Evolutionary conservation across 495 filamentous ascomycete species (phyloP).

Genomic region (Penicillium argentinense): DNA sequence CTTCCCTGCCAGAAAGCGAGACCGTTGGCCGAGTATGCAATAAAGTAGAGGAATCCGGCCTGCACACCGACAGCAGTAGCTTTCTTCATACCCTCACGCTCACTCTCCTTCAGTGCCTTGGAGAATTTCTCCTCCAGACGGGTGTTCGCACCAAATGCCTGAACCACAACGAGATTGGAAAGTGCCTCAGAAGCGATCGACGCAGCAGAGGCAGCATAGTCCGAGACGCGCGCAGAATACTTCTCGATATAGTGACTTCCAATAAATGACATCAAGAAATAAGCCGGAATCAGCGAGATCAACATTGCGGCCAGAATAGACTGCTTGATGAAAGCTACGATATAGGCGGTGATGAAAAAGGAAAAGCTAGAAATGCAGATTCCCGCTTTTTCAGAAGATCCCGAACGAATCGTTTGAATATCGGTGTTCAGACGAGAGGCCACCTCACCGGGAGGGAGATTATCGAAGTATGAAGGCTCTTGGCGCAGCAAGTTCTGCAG

Average conservation of each 20-base stretch:
- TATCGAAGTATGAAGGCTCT: conserved; percentile 62
- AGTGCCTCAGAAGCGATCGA: conserved; percentile 51
- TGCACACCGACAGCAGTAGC: conserved; percentile 57
- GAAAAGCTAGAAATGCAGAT: conserved; percentile 56
- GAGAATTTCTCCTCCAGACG: conserved; percentile 56
- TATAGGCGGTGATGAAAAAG: conserved; percentile 63
- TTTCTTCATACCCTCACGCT: conserved; percentile 53
- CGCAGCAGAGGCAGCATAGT: conserved; percentile 48
- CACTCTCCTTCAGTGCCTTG: conserved; percentile 42
- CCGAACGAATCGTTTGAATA: conserved; percentile 59
- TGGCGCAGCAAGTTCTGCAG: conserved; percentile 57
- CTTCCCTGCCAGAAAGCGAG: conserved; percentile 69
- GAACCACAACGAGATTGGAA: conserved; percentile 47
- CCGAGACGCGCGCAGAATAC: conserved; percentile 52
- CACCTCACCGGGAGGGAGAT: conserved; percentile 57
- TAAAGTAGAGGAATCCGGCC: conserved; percentile 66
- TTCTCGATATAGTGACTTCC: conserved; percentile 61
- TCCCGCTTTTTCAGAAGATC: conserved; percentile 68
- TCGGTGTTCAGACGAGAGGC: conserved; percentile 60
- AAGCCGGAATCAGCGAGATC: conserved; percentile 62
- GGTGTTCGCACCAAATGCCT: conserved; percentile 47
- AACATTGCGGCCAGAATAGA: conserved; percentile 39
- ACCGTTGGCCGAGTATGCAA: conserved; percentile 63
- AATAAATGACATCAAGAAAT: conserved; percentile 62
- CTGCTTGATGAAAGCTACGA: conserved; percentile 64